phyloP scores from a whole-genome alignment of 768 basidiomycete species.

The Porphyrellus cyaneotinctus region DNA sequence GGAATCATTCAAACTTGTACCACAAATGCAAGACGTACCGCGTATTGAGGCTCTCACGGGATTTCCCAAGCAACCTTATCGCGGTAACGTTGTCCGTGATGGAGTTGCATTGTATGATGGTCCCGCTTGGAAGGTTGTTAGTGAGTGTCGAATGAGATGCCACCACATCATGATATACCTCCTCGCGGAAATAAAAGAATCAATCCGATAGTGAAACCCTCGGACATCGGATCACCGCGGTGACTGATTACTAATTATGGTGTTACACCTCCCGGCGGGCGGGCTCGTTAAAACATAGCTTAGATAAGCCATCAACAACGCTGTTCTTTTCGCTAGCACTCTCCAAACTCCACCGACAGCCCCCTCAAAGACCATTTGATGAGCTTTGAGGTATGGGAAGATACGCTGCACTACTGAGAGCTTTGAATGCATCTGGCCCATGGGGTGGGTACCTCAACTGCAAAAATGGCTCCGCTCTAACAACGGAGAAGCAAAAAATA shows the following conservation, averaged over 20 bases:
- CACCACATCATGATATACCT: no score
- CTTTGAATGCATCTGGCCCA: slow-evolving; percentile 14
- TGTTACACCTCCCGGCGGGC: not conserved
- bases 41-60: not conserved
- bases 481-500: not conserved
- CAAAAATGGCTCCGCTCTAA: slow-evolving; percentile 23
- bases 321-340: not conserved
- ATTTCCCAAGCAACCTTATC: not conserved
- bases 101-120: no score
- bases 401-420: slow-evolving; percentile 5
- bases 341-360: not conserved
- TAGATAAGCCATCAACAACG: not conserved
- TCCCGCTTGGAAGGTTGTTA: no score
- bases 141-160: not conserved
- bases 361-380: not conserved
- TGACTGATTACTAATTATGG: not conserved
- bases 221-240: not conserved
- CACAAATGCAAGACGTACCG: not conserved
- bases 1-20: not conserved
- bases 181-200: not conserved
- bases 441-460: slow-evolving; percentile 25
- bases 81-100: not conserved
- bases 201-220: not conserved
- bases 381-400: slow-evolving; percentile 17
- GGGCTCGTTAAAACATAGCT: no score